Evolutionary conservation across 495 filamentous ascomycete species (phyloP), one percentile per base, ranked within the genome.

Genomic region (Parmelia sp.): DNA sequence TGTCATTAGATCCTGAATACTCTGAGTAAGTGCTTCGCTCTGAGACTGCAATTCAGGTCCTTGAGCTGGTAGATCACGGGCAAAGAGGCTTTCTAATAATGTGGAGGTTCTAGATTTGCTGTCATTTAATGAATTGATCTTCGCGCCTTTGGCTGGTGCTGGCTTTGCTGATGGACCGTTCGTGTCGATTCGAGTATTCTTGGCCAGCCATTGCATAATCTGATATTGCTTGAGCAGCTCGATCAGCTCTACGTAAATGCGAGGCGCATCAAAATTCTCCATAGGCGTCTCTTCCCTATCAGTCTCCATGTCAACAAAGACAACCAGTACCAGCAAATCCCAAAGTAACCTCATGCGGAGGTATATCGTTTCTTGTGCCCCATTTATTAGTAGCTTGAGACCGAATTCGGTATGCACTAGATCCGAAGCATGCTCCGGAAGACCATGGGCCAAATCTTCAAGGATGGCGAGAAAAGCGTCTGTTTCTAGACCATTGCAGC

Each of bases 161-260:
- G 39, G 61, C 15, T 31, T 36, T 10, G 39, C 36, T 7, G 58
- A 23, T n/a, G 63, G 62, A 7, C 67, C 42, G 21, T 60, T 49
- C 60, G 59, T 66, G 15, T 74, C 74, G 31, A 71, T 71, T 31
- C 78, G 76, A 23, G 70, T 73, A 63, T 80, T 89, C 55, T 78
- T 84, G 53, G 85, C 83, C 66, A 97, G 82, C 93, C 93, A 99
- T 64, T 76, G 77, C 71, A 96, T 78, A 65, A 97, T 81, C 60
- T 90, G 85, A 66, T 90, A 85, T 69, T 91, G 84, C 42, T 84
- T 82, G 21, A 97, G 78, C 59, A 85, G 79, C 40, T 79, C 74
- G 7, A 95, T 73, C 14, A 96, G 72, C 14, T 83, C 82, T 36
- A 78, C 76, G 70, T 88, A 97, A 1, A 96, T 74, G 8, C 80